These are phyloP conservation scores for Chlorella vulgaris DNA, from an alignment of 139 green algal species.

Conservation along the genomic window DNA sequence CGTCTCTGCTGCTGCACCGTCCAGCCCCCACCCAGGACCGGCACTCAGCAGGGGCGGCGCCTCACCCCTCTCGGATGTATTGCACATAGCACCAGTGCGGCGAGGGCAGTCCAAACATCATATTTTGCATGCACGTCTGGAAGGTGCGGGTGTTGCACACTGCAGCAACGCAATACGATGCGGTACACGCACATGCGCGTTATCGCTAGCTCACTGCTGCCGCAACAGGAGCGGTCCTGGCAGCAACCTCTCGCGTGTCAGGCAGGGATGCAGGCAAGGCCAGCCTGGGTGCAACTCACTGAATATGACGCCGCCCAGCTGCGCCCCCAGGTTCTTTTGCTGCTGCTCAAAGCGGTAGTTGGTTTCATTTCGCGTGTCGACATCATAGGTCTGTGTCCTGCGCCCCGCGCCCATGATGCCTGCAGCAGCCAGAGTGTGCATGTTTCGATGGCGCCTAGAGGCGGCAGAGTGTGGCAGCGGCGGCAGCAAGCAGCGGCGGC, in stretches of 20 bases:
- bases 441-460: too few relatives aligned
- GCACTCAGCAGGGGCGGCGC: background rate
- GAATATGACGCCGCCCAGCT: slow-evolving; percentile 55
- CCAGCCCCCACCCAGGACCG: background rate
- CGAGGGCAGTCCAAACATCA: slow-evolving; percentile 56
- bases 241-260: background rate
- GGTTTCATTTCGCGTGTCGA: slow-evolving; percentile 30
- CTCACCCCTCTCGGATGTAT: slow-evolving; percentile 48
- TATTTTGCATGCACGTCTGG: slow-evolving; percentile 41
- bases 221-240: background rate
- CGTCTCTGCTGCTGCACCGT: background rate
- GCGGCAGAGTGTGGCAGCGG: too few relatives aligned
- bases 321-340: slow-evolving; percentile 43
- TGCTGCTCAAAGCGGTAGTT: slow-evolving; percentile 40
- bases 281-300: slow-evolving; percentile 30
- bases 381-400: slow-evolving; percentile 46
- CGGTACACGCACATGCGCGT: background rate
- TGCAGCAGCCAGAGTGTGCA: too few relatives aligned
- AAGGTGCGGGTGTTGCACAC: slow-evolving; percentile 55
- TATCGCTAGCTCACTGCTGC: background rate
- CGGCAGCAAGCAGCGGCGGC: background rate
- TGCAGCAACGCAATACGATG: slow-evolving; percentile 1
- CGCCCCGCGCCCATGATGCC: slow-evolving; percentile 50
- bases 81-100: slow-evolving; percentile 64
- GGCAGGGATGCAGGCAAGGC: background rate